These are phyloP conservation scores for Xylaria acuta DNA, from an alignment of 495 filamentous ascomycete genomes.

Conservation along the genomic window DNA sequence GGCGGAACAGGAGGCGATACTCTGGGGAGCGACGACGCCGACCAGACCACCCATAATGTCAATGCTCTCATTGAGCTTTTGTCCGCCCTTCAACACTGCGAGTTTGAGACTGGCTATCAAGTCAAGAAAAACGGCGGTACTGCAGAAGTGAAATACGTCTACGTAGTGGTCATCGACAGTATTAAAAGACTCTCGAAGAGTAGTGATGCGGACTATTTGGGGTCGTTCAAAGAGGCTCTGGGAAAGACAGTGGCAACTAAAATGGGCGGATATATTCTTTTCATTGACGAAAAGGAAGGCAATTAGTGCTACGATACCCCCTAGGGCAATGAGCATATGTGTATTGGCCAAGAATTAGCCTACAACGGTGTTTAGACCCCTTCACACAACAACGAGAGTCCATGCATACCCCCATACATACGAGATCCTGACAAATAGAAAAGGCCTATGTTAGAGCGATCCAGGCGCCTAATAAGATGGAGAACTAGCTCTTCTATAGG, in stretches of 20 bases:
- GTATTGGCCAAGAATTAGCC: no score
- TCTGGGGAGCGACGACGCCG: no score
- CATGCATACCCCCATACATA: no score
- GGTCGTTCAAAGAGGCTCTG: background rate
- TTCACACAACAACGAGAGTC: no score
- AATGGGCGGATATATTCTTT: background rate
- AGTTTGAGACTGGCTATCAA: background rate
- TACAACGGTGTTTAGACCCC: no score
- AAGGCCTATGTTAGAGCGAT: background rate
- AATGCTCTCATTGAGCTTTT: background rate
- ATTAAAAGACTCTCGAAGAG: background rate
- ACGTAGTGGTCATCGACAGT: background rate
- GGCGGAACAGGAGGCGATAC: background rate
- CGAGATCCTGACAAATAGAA: no score
- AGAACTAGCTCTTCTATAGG: background rate
- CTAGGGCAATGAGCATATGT: no score
- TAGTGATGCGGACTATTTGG: background rate
- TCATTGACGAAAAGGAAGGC: background rate
- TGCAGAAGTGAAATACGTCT: background rate
- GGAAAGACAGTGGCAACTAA: background rate
- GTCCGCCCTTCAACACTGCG: background rate
- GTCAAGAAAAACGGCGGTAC: no score
- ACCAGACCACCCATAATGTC: background rate
- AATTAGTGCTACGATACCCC: no score
- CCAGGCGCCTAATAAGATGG: background rate